Evolutionary conservation across 345 rosid species (phyloP).

Genomic region (thale cress (Arabidopsis thaliana)): DNA sequence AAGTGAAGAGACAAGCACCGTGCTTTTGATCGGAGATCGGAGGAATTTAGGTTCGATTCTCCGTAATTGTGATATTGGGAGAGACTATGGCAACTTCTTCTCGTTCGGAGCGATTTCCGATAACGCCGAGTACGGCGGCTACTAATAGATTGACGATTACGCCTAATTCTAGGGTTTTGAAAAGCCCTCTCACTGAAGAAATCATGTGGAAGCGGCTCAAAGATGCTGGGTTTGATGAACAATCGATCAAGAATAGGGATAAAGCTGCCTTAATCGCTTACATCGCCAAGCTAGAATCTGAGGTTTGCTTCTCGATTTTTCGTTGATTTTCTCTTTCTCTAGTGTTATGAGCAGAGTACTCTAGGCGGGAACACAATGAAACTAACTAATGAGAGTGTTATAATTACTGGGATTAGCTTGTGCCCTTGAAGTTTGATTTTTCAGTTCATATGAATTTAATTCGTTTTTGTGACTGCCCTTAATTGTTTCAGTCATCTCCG

Average conservation of each 20-base stretch:
- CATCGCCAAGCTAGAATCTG: conserved; percentile 87
- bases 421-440: conserved; percentile 8
- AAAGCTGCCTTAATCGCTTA: conserved; percentile 89
- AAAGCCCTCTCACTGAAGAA: conserved; percentile 62
- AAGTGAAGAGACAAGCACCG: conserved; percentile 14
- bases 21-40: conserved; percentile 35
- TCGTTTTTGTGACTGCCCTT: conserved; percentile 28
- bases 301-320: conserved; percentile 52
- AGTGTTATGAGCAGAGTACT: conserved; percentile 7
- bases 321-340: neutral
- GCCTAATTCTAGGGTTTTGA: conserved; percentile 72
- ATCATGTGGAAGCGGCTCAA: conserved; percentile 78
- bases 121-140: conserved; percentile 47
- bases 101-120: conserved; percentile 49
- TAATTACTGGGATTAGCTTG: conserved; percentile 22
- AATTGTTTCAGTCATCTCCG: neutral
- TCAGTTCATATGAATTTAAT: conserved; percentile 18
- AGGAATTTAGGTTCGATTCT: conserved; percentile 27
- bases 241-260: conserved; percentile 77
- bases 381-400: neutral
- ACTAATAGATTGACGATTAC: conserved; percentile 50
- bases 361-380: neutral
- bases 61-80: conserved; percentile 14
- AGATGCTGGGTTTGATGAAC: conserved; percentile 92
- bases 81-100: conserved; percentile 77